Evolutionary conservation across 1,284 basidiomycete species (phyloP).

Genomic region (Chondrostereum purpureum): DNA sequence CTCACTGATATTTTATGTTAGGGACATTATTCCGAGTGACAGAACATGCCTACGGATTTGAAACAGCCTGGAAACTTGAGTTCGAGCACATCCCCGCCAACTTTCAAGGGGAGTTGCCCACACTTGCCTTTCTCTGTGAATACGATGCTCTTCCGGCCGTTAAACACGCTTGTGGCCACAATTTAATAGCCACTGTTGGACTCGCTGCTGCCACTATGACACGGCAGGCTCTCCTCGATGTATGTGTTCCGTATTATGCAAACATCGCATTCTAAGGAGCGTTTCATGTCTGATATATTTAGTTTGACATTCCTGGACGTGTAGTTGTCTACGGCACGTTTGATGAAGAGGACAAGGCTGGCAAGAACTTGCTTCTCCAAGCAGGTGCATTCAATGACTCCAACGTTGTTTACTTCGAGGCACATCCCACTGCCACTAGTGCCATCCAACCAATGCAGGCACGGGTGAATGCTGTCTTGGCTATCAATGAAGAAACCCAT

Average conservation of each 20-base stretch:
- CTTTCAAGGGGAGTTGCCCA: not conserved
- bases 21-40: not conserved
- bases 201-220: not conserved
- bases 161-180: not conserved
- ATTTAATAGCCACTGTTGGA: not conserved
- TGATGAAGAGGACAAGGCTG: not conserved
- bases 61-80: not conserved
- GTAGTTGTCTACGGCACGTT: not conserved
- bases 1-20: not conserved
- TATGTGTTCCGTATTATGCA: not conserved
- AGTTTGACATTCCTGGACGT: not conserved
- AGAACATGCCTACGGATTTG: not conserved
- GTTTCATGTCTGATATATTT: not conserved
- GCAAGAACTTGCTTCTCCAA: not conserved
- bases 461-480: not conserved
- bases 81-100: not conserved
- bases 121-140: not conserved
- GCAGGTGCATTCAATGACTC: not conserved
- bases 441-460: not conserved
- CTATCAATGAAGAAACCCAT: not conserved
- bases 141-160: not conserved
- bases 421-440: not conserved
- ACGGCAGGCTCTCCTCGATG: not conserved
- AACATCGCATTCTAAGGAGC: not conserved
- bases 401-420: not conserved